Base-by-base conservation (phyloP, 2,329 filamentous ascomycete species). In the Hirsutella minnesotensis region DNA sequence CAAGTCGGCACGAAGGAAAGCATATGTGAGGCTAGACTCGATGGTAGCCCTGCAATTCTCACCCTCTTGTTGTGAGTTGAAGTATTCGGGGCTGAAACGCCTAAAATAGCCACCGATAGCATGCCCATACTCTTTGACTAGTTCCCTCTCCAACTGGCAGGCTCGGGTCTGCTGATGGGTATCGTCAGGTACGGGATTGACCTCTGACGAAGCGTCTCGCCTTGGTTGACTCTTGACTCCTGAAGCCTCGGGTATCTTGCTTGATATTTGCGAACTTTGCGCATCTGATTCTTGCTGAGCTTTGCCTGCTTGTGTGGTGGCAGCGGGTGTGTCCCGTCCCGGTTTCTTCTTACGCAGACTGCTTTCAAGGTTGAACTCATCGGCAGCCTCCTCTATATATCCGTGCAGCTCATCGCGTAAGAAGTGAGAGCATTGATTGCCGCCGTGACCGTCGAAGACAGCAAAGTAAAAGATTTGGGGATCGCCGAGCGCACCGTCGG, bases 391-490 rank as follows among this genome's bases (percentile, higher is more conserved):
- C 62, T 98, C 90, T 30, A 98, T 80, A 59, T 95, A 96, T 9
- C 77, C 77, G 59, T 95, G 92, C 46, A 98, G 66, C 56, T 84
- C 78, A 46, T 95, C 86, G 45, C 81, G 75, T 51, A 96, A 63
- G 53, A 95, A 96, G 16, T 83, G 80, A 46, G 87, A 88, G 61
- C 92, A 96, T 59, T 95, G 85, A 18, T 70, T 75, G 18, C 92
- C 92, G 9, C 92, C 92, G 65, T 98, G 92, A 3, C 92, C 92
- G 62, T 98, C 92, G 56, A 96, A 98, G 1, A 96, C 81, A 1
- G 78, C 89, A 70, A 95, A 98, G 62, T 96, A 98, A 63, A 98
- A 98, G 29, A 96, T 82, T 59, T 96, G 90, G 1, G 90, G 90
- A 57, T 96, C 90, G 3, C 90, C 90, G 48, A 78, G 84, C 2